phyloP scores from a whole-genome alignment of 2,329 filamentous ascomycete genomes.

The Aspergillus amoenus region DNA sequence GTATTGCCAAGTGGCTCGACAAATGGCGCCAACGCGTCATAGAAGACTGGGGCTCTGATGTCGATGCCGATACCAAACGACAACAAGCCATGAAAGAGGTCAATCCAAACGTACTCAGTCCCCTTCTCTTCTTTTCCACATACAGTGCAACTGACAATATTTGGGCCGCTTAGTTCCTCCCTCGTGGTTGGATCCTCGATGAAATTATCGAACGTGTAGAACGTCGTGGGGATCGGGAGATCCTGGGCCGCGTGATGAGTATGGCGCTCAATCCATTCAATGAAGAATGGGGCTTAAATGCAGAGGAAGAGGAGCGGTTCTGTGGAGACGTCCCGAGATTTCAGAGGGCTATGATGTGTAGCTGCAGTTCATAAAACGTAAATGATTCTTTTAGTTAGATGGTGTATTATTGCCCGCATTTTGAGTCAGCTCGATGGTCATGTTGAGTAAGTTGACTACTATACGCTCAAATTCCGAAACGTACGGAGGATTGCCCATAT shows the following conservation, averaged over 20 bases:
- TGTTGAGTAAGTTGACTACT: neutral
- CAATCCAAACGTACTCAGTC: conserved; percentile 69
- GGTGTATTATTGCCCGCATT: neutral
- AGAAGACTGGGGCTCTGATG: conserved; percentile 70
- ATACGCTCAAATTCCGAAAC: neutral
- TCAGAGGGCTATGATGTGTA: conserved; percentile 85
- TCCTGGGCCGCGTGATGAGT: conserved; percentile 75
- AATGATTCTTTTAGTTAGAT: neutral
- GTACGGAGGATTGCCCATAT: neutral
- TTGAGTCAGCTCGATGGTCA: neutral
- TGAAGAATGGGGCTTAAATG: conserved; percentile 63
- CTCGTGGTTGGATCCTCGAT: conserved; percentile 87
- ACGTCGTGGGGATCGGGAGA: conserved; percentile 75
- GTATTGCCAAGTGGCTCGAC: conserved; percentile 77
- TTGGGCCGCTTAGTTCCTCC: conserved; percentile 62
- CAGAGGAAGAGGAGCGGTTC: conserved; percentile 76
- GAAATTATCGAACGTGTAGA: conserved; percentile 90
- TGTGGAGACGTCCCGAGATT: conserved; percentile 79
- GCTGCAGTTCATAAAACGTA: conserved; percentile 73
- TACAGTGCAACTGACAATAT: neutral
- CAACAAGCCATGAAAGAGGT: conserved; percentile 74
- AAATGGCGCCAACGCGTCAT: conserved; percentile 70
- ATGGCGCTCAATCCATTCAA: conserved; percentile 83
- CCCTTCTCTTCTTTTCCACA: neutral
- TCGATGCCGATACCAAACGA: conserved; percentile 57